Base-by-base conservation (phyloP, 768 basidiomycete genomes). In the Suillus hirtellus region DNA sequence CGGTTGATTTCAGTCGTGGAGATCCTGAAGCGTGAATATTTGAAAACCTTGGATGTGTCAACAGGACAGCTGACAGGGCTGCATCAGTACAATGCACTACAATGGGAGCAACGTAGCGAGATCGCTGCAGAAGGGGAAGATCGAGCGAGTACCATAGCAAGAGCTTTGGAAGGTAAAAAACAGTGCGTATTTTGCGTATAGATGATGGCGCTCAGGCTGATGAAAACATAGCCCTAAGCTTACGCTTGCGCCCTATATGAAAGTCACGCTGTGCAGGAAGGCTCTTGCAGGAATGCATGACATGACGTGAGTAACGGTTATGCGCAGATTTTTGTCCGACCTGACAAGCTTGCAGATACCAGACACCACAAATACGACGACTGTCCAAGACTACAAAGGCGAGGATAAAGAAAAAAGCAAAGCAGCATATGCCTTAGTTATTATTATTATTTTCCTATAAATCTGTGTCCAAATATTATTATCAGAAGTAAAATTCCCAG, bases 1-100 rank as follows among this genome's bases (percentile, higher is more conserved):
- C 84, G 89, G 0, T 80, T 96, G 9, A 79, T 95, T 43, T 86
- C 88, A 0, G 89, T 93, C 4, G 87, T 86, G 1, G 93, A 96
- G 74, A 91, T 95, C 62, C 84, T 93, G 68, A 95, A 95, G 70
- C 84, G 93, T 34, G 90, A 93, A 70, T 93, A 86, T 70, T 65
- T 91, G 60, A 86, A 86, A 61, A 71, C 71, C 17, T 76, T 89
- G 7, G 81, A 81, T 47, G 66, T 73, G 21, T 81, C 75, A 14
- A 80, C 78, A 2, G 72, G 74, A n/a, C 77, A 78, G 50, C 70
- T 78, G 34, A 72, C 74, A 4, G 91, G 91, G 3, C 73, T 93
- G 40, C 84, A 91, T 70, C 92, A 93, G 71, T 93, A 92, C 76
- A 93, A 92, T 66, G 82, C 89, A 61, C 75, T 92, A 12, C 84